phyloP scores from a whole-genome alignment of 352 stramenopile genomes.

The Pythium rishiriense region DNA sequence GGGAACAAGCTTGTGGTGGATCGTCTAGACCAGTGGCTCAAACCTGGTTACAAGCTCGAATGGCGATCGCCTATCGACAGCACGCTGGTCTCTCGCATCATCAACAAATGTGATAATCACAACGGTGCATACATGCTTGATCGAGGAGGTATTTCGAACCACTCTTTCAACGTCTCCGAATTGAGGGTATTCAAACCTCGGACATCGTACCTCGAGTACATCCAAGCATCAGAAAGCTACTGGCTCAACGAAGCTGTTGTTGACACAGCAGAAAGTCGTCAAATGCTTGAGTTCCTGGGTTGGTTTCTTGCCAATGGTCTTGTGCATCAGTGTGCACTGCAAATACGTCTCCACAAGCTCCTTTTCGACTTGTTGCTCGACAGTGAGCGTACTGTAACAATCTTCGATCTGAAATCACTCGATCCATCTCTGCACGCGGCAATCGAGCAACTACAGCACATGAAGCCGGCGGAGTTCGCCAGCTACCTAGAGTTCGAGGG shows the following conservation, averaged over 20 bases:
- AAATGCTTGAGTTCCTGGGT: conserved; percentile 46
- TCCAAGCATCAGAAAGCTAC: conserved; percentile 61
- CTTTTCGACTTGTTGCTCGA: conserved; percentile 57
- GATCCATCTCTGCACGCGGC: conserved; percentile 46
- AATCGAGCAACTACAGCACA: conserved; percentile 47
- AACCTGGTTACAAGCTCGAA: conserved; percentile 34
- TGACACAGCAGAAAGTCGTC: conserved; percentile 37
- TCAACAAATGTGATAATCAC: conserved; percentile 44
- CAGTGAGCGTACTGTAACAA: conserved; percentile 28
- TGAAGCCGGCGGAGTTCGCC: conserved; percentile 49
- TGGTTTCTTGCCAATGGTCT: conserved; percentile 67
- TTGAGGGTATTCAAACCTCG: conserved; percentile 45
- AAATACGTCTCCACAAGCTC: conserved; percentile 41
- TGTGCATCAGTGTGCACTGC: conserved; percentile 34
- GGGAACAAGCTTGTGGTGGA: conserved; percentile 52
- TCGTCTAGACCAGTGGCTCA: conserved; percentile 21
- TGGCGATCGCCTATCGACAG: conserved; percentile 43
- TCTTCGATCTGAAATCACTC: conserved; percentile 50
- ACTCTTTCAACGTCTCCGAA: conserved; percentile 42
- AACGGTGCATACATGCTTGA: conserved; percentile 52
- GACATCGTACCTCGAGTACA: conserved; percentile 48
- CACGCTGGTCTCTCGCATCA: conserved; percentile 37
- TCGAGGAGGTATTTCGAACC: conserved; percentile 31
- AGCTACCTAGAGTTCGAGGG: conserved; percentile 63
- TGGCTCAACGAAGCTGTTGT: conserved; percentile 51